A percentile compares a stretch with the other conserved stretches of the same genome.
These are phyloP conservation scores for Naganishia cerealis DNA, from an alignment of 1,284 basidiomycete genomes.

Conservation along the genomic window DNA sequence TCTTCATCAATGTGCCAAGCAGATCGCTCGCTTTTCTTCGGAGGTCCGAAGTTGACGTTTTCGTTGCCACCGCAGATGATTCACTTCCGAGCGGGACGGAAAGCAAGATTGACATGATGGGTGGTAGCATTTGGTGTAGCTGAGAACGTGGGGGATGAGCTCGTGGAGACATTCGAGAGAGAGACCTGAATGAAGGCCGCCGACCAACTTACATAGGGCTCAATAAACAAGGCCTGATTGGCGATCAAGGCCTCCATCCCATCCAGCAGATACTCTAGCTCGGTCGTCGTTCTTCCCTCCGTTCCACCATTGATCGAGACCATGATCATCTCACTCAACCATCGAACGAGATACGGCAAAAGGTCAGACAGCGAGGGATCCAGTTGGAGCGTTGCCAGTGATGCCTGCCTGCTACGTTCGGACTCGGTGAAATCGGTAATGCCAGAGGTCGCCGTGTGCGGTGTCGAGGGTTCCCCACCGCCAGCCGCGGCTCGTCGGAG, in stretches of 20 bases:
- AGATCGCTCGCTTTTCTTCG: conserved; percentile 76
- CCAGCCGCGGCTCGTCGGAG: conserved; percentile 49
- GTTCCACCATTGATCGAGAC: conserved; percentile 50
- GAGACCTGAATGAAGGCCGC: background rate
- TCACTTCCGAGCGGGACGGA: conserved; percentile 68
- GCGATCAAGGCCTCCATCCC: conserved; percentile 77
- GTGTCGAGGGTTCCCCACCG: conserved; percentile 27
- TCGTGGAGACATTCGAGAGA: background rate
- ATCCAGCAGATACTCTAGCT: conserved; percentile 75
- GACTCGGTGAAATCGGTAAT: conserved; percentile 41
- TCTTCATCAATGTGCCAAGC: conserved; percentile 66
- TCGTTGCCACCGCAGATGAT: conserved; percentile 8
- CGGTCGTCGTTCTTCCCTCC: conserved; percentile 64
- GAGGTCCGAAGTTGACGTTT: conserved; percentile 56
- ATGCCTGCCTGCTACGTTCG: conserved; percentile 71
- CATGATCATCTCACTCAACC: conserved; percentile 87
- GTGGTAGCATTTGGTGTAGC: conserved; percentile 93
- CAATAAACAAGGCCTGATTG: conserved; percentile 86
- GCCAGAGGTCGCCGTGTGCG: conserved; percentile 1
- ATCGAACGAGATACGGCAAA: conserved; percentile 91
- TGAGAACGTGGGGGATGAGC: conserved; percentile 47
- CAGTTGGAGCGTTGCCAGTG: conserved; percentile 79
- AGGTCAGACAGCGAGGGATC: conserved; percentile 92
- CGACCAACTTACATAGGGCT: conserved; percentile 77
- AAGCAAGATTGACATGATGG: conserved; percentile 83